These are phyloP conservation scores for Lasiosphaeria miniovina DNA, from an alignment of 495 filamentous ascomycete genomes.

Conservation along the genomic window DNA sequence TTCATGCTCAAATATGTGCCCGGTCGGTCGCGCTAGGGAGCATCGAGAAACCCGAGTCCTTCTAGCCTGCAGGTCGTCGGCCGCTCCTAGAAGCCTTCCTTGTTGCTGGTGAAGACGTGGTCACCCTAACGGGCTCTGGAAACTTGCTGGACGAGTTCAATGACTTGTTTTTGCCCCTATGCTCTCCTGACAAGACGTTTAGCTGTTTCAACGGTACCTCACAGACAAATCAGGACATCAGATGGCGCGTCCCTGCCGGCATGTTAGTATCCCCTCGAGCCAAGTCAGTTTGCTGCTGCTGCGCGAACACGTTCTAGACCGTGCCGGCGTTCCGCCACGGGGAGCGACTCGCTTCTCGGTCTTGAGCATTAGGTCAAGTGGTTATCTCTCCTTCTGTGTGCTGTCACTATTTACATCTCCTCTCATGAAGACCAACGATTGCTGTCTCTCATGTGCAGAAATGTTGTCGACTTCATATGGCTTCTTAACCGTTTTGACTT, in stretches of 20 bases:
- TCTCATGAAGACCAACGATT: neutral
- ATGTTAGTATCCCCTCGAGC: neutral
- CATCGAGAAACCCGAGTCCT: no score
- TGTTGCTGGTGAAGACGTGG: no score
- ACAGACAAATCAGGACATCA: constrained; percentile 16
- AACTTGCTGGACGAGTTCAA: neutral
- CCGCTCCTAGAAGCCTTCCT: no score
- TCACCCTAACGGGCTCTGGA: neutral
- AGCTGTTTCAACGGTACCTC: constrained; percentile 10
- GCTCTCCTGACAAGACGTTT: neutral
- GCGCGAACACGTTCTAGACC: neutral
- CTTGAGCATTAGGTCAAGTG: neutral
- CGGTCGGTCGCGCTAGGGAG: no score
- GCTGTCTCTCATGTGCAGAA: neutral
- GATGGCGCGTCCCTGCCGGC: neutral
- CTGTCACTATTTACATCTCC: neutral
- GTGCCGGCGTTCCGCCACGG: neutral
- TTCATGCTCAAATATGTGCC: no score
- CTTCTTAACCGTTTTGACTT: neutral
- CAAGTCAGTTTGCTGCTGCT: neutral
- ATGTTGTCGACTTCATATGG: constrained; percentile 7
- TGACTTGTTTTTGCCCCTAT: constrained; percentile 1
- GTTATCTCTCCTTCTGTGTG: neutral
- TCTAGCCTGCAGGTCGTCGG: no score
- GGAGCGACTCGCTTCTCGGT: neutral